A percentile compares a stretch with the other conserved stretches of the same genome.
Evolutionary conservation across 129 eudicot genomes (phyloP).

Genomic region (Rutidosis leptorrhynchoides): DNA sequence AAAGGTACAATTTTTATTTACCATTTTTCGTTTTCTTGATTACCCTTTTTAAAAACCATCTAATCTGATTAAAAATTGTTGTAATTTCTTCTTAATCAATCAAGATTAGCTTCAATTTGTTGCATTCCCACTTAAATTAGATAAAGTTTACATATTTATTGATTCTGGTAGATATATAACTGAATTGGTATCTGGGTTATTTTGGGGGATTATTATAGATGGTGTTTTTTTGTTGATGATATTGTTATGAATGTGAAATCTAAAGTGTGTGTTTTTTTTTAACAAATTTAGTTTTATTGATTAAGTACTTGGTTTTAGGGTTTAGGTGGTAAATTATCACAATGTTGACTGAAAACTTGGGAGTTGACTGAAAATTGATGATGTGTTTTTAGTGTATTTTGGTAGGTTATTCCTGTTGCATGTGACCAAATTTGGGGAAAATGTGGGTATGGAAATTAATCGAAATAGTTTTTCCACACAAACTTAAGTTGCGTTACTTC

Average conservation of each 20-base stretch:
- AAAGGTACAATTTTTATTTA: background rate
- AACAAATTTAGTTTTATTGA: background rate
- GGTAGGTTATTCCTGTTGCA: conserved; percentile 9
- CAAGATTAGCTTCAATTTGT: background rate
- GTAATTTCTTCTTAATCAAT: background rate
- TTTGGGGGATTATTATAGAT: background rate
- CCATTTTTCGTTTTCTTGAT: background rate
- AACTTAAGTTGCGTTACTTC: background rate
- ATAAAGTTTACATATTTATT: background rate
- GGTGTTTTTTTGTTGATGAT: background rate
- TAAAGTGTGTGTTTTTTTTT: background rate
- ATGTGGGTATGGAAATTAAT: background rate
- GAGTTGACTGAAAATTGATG: conserved; percentile 17
- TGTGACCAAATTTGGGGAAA: background rate
- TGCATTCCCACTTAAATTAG: background rate
- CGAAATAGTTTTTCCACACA: background rate
- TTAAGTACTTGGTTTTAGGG: background rate
- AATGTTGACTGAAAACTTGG: conserved; percentile 13
- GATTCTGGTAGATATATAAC: background rate
- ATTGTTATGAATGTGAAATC: background rate
- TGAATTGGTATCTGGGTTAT: background rate
- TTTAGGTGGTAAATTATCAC: background rate
- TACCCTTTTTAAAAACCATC: background rate
- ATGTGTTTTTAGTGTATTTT: background rate
- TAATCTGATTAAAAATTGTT: background rate